Evolutionary conservation across 2,329 filamentous ascomycete genomes (phyloP).

Genomic region (Fusarium pseudoanthophilum): DNA sequence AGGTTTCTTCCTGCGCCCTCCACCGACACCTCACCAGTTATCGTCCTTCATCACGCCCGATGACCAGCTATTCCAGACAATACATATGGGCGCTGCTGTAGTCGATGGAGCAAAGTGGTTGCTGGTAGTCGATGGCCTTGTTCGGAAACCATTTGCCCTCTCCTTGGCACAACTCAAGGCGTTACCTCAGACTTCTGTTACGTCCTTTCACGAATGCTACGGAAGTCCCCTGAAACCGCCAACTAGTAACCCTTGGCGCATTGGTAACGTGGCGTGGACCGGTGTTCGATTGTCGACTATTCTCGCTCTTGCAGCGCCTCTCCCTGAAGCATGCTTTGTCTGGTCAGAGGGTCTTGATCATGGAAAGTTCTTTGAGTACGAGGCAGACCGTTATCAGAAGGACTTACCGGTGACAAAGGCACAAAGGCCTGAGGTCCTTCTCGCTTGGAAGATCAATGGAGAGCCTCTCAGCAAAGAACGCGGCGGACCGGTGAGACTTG

Average conservation of each 20-base stretch:
- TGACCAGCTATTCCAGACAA: conserved; percentile 7
- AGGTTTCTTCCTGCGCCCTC: conserved; percentile 6
- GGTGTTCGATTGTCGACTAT: background rate
- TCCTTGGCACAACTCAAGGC: conserved; percentile 1
- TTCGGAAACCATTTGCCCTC: background rate
- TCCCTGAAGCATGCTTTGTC: background rate
- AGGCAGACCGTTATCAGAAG: conserved; percentile 17
- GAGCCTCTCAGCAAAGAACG: background rate
- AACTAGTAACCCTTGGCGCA: background rate
- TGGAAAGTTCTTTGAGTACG: conserved; percentile 5
- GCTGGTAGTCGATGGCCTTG: background rate
- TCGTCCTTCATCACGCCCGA: background rate
- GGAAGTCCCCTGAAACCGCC: conserved; percentile 11
- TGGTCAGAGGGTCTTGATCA: conserved; percentile 17
- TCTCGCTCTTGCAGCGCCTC: background rate
- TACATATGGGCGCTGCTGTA: conserved; percentile 18
- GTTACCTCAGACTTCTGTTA: background rate
- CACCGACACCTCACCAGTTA: background rate
- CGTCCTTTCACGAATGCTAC: conserved; percentile 22
- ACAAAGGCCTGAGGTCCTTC: background rate
- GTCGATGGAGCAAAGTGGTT: background rate
- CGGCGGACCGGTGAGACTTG: conserved; percentile 10
- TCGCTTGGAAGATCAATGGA: background rate
- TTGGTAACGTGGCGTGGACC: conserved; percentile 14
- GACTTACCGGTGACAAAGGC: background rate